These are phyloP conservation scores for Magnaporthiopsis incrustans DNA, from an alignment of 2,329 filamentous ascomycete genomes.

Conservation along the genomic window DNA sequence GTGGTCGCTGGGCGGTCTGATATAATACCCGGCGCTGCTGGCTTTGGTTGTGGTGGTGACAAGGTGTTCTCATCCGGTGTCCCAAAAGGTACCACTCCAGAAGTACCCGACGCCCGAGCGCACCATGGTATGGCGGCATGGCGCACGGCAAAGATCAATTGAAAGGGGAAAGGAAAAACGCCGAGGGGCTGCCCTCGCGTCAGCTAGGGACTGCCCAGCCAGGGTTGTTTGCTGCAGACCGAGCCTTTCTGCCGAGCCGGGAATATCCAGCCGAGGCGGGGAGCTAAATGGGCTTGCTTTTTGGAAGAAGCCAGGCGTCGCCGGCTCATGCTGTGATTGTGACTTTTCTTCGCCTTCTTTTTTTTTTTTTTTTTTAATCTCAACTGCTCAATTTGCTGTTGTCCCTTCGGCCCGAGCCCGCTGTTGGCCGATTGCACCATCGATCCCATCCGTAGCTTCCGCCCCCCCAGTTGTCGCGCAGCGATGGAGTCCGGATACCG, in stretches of 20 bases:
- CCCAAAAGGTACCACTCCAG: conserved; percentile 1
- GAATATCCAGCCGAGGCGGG: neutral
- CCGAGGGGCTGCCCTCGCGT: neutral
- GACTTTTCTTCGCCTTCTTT: too few species aligned
- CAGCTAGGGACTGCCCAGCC: neutral
- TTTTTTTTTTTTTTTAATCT: too few species aligned
- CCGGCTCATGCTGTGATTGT: too few species aligned
- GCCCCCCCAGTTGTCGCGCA: neutral
- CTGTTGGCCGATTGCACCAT: neutral
- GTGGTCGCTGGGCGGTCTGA: conserved; percentile 1
- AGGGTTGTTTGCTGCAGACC: neutral
- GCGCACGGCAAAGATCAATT: neutral
- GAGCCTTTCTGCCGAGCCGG: neutral
- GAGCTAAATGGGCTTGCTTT: too few species aligned
- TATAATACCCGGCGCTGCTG: conserved; percentile 5
- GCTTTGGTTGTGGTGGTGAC: conserved; percentile 1
- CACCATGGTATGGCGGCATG: conserved; percentile 7
- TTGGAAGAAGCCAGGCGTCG: too few species aligned
- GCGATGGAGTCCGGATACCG: neutral
- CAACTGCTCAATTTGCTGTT: neutral
- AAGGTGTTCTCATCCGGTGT: conserved; percentile 7
- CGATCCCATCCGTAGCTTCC: neutral
- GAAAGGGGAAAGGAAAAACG: neutral
- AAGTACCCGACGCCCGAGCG: conserved; percentile 5
- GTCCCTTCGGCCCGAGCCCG: too few species aligned